Evolutionary conservation across 768 basidiomycete species (phyloP).

Genomic region (Hypholoma sublateritium): DNA sequence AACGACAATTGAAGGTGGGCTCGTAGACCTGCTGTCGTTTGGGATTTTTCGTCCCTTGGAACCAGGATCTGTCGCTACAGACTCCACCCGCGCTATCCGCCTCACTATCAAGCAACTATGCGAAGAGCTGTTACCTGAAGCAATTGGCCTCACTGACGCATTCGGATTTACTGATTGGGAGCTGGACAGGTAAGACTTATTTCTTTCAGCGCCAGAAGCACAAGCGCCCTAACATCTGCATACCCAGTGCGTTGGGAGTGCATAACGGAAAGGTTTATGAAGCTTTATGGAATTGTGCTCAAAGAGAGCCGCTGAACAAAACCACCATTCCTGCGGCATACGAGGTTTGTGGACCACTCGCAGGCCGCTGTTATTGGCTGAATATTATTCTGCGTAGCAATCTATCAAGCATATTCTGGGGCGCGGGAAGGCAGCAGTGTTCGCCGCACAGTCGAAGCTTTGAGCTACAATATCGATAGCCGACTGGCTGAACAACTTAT

Average conservation of each 20-base stretch:
- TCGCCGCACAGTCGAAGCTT: slow-evolving; percentile 30
- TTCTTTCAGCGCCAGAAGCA: background rate
- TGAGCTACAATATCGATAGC: slow-evolving; percentile 10
- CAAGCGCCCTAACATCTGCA: background rate
- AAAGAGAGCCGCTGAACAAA: slow-evolving; percentile 60
- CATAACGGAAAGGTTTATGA: slow-evolving; percentile 68
- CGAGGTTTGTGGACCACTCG: slow-evolving; percentile 35
- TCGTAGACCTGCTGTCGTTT: slow-evolving; percentile 62
- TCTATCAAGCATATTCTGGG: slow-evolving; percentile 54
- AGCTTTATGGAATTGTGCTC: slow-evolving; percentile 57
- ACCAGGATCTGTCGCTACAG: slow-evolving; percentile 19
- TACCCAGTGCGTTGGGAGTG: slow-evolving; percentile 53
- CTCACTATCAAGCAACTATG: slow-evolving; percentile 49
- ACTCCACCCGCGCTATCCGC: slow-evolving; percentile 50
- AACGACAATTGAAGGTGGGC: slow-evolving; percentile 50
- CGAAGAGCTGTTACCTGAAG: slow-evolving; percentile 55
- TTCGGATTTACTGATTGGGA: slow-evolving; percentile 80
- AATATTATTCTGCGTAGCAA: slow-evolving; percentile 24
- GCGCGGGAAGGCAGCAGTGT: slow-evolving; percentile 44
- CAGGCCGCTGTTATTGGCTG: background rate
- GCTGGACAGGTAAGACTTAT: slow-evolving; percentile 52
- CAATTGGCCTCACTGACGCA: slow-evolving; percentile 67
- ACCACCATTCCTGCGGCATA: slow-evolving; percentile 54
- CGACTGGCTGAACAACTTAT: background rate
- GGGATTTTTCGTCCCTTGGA: slow-evolving; percentile 34